Conservation (phyloP, 2,329 filamentous ascomycete species). For the Penicillium corylophilum region DNA sequence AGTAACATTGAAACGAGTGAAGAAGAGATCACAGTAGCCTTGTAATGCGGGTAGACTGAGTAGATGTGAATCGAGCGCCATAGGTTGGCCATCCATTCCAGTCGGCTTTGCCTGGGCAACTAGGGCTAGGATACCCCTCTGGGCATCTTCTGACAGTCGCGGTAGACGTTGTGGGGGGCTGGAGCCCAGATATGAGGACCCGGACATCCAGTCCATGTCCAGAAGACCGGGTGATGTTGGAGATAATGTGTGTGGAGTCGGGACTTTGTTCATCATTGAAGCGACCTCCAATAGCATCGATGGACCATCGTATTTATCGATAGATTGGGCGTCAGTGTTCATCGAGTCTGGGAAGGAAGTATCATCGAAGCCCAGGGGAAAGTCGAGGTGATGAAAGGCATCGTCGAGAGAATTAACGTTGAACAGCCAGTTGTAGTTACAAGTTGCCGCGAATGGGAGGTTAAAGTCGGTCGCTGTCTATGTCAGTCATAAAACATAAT, state of each 20-base stretch:
- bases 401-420: constrained; percentile 44
- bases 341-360: constrained; percentile 21
- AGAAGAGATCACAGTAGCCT: constrained; percentile 59
- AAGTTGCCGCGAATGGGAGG: constrained; percentile 63
- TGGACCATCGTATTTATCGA: constrained; percentile 20
- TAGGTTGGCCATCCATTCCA: constrained; percentile 48
- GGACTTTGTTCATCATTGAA: constrained; percentile 21
- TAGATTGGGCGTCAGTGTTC: background rate
- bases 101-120: constrained; percentile 52
- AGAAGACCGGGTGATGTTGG: constrained; percentile 8
- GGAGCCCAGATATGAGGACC: constrained; percentile 9
- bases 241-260: background rate
- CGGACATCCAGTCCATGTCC: constrained; percentile 32
- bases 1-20: constrained; percentile 59
- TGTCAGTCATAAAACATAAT: background rate
- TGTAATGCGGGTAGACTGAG: constrained; percentile 54
- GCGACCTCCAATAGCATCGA: constrained; percentile 26
- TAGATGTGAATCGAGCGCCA: constrained; percentile 52
- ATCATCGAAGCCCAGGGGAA: constrained; percentile 26
- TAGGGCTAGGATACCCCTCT: constrained; percentile 48
- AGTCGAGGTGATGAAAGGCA: constrained; percentile 28
- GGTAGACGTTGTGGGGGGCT: constrained; percentile 18
- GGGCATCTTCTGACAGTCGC: constrained; percentile 33
- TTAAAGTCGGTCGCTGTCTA: constrained; percentile 59
- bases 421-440: constrained; percentile 64